A percentile compares a stretch with the other conserved stretches of the same genome.
These are phyloP conservation scores for Monosporozyma yasuniensis DNA, from an alignment of 805 yeast species.

Conservation along the genomic window DNA sequence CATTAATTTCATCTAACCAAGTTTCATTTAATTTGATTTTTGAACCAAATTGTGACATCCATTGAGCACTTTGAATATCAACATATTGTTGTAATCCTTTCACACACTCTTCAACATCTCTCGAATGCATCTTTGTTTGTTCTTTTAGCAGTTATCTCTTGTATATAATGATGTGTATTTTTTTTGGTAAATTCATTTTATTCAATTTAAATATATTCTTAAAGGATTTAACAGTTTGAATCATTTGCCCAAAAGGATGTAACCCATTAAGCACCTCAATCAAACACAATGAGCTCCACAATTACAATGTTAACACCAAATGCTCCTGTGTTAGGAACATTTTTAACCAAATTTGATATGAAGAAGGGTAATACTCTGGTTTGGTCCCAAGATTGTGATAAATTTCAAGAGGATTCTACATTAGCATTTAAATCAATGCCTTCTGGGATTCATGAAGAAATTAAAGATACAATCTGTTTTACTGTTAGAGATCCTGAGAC, in stretches of 20 bases:
- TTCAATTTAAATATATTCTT: too few relatives aligned
- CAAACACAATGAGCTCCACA: not conserved
- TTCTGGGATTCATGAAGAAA: conserved; percentile 51
- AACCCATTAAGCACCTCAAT: too few relatives aligned
- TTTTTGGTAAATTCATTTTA: too few relatives aligned
- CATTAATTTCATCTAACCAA: conserved; percentile 17
- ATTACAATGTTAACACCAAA: not conserved
- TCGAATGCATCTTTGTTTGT: not conserved
- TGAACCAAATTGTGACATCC: conserved; percentile 20
- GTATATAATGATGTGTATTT: too few relatives aligned
- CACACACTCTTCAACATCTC: conserved; percentile 16
- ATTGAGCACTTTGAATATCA: conserved; percentile 22
- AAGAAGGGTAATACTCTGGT: conserved; percentile 25
- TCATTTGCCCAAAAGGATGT: too few relatives aligned
- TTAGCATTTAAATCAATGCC: conserved; percentile 61
- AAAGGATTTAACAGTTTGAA: too few relatives aligned
- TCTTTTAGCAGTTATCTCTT: not conserved
- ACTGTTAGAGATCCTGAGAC: conserved; percentile 24
- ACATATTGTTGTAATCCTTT: conserved; percentile 19
- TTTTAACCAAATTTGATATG: conserved; percentile 28
- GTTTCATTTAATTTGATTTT: conserved; percentile 17
- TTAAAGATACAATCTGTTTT: conserved; percentile 48
- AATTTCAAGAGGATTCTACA: conserved; percentile 26
- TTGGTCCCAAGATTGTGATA: conserved; percentile 16
- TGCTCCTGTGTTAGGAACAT: conserved; percentile 12